These are phyloP conservation scores for Trametes sp. DNA, from an alignment of 1,284 basidiomycete species.

Conservation along the genomic window DNA sequence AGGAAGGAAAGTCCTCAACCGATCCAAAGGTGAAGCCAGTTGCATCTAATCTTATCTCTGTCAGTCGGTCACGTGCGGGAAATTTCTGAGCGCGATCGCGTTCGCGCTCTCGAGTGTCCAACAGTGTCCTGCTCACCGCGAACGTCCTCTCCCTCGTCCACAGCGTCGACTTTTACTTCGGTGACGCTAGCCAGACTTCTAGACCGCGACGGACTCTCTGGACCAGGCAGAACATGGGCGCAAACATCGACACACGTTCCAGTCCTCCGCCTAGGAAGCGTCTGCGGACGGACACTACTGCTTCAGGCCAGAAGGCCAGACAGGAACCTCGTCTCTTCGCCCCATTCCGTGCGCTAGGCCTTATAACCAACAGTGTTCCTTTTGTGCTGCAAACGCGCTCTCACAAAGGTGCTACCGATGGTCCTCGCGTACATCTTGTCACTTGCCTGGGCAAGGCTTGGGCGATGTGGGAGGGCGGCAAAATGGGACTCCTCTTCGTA, in stretches of 20 bases:
- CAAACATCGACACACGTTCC: conserved; percentile 27
- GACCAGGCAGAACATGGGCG: conserved; percentile 32
- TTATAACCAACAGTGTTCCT: conserved; percentile 92
- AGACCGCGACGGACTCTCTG: neutral
- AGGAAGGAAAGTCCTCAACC: no score
- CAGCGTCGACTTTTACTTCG: neutral
- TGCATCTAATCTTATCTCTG: conserved; percentile 23
- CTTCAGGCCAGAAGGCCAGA: conserved; percentile 32
- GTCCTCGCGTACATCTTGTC: conserved; percentile 82
- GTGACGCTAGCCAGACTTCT: no score
- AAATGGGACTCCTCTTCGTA: conserved; percentile 93
- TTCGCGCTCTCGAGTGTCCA: neutral
- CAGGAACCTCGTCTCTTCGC: conserved; percentile 77
- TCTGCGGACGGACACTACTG: conserved; percentile 39
- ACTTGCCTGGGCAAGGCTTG: conserved; percentile 92
- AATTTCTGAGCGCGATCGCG: conserved; percentile 22
- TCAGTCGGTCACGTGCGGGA: conserved; percentile 20
- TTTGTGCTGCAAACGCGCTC: conserved; percentile 90
- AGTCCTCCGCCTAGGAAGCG: conserved; percentile 44
- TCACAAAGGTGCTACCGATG: conserved; percentile 86
- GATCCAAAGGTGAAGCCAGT: no score
- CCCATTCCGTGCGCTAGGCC: conserved; percentile 94
- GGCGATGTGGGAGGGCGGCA: conserved; percentile 97
- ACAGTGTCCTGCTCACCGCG: neutral
- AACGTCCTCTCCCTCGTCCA: neutral